phyloP scores from a whole-genome alignment of 305 asterid genomes.

The Petunia hybrid region DNA sequence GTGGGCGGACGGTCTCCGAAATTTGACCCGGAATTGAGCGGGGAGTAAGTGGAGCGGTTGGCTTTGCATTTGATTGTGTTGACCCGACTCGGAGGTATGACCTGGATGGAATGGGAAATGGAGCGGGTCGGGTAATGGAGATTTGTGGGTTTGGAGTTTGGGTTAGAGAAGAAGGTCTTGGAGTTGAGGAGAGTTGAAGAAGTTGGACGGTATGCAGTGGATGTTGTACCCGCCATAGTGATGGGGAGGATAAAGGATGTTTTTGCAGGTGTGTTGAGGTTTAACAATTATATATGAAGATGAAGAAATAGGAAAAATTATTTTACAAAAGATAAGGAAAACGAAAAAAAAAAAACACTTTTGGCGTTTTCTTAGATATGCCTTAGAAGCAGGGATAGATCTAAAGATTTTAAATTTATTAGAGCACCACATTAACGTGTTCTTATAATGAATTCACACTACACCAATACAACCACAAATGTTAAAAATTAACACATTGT shows the following conservation, averaged over 20 bases:
- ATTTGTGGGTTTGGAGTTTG: background rate
- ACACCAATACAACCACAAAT: no score
- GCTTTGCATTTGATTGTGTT: slow-evolving; percentile 67
- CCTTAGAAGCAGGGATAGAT: no score
- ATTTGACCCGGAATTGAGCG: slow-evolving; percentile 78
- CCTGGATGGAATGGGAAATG: background rate
- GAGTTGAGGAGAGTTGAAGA: background rate
- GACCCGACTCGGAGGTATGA: slow-evolving; percentile 44
- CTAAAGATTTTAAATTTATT: no score
- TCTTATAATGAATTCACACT: no score
- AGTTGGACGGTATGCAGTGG: slow-evolving; percentile 1
- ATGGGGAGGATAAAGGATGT: background rate
- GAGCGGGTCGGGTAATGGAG: background rate
- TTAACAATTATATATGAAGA: background rate
- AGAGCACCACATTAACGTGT: no score
- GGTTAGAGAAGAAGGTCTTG: background rate
- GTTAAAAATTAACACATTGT: no score
- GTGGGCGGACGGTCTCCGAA: slow-evolving; percentile 90
- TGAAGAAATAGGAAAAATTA: background rate
- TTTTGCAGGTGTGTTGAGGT: background rate
- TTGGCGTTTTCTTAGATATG: background rate
- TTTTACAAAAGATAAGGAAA: background rate
- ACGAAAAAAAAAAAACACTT: no score
- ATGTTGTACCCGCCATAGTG: background rate
- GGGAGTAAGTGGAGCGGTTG: slow-evolving; percentile 76